Evolutionary conservation across 352 stramenopile genomes (phyloP), one percentile per base, ranked within the genome.

Genomic region (Pythium apleroticum): DNA sequence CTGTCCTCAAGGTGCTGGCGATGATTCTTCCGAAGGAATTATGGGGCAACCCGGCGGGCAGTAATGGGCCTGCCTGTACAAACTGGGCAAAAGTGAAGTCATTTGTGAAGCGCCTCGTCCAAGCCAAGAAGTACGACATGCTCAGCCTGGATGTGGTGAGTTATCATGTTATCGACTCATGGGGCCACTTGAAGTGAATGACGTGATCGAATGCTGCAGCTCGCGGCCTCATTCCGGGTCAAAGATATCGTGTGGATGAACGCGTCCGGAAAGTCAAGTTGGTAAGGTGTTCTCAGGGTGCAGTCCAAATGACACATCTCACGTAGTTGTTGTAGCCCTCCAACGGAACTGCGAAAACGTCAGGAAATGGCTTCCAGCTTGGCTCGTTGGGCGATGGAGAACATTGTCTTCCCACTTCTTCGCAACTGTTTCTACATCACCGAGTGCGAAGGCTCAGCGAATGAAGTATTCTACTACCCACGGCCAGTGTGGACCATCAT

Each of bases 401-500:
- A 60, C 2, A 45, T 94, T 9, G 71, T 89, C 0, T 90, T 87
- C 24, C 81, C 86, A 8, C 35, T 91, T 3, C 48, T 94, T 27
- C 77, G 75, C 10, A 82, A 75, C 33, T 60, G 85, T 49, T 93
- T 91, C 68, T 94, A 90, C 66, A 80, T 91, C 54, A 94, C 86
- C 1, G 82, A 91, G 43, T 53, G 66, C 2, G 86, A 94, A 68
- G 86, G 84, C 15, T 75, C 73, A 54, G 80, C 74, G 4, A 90
- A 91, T 35, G 79, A 91, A 12, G 76, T 93, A 10, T 63, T 73
- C 7, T 94, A 76, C 60, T 94, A 87, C 56, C 81, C 86, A 19
- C 78, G 82, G 28, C 69, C 71, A 15, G 76, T 94, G 19, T 94
- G 86, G 86, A 82, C 71, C 61, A 65, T 64, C 15, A 85, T 94